Evolutionary conservation across 495 filamentous ascomycete species (phyloP).

Genomic region (Penicillium paradoxum): DNA sequence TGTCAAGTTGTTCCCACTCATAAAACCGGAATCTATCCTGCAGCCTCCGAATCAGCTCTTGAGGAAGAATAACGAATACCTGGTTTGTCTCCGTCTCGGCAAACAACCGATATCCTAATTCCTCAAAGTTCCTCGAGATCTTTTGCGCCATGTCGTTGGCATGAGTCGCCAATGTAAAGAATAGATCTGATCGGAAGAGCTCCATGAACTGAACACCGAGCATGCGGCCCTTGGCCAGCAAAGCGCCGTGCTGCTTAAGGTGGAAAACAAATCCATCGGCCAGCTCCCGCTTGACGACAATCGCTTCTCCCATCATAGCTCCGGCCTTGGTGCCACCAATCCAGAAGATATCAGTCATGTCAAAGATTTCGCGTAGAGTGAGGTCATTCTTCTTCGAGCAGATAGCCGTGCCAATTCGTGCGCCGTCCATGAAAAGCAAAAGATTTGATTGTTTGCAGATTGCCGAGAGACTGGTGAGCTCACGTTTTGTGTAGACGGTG

Average conservation of each 20-base stretch:
- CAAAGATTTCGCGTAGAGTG: slow-evolving; percentile 34
- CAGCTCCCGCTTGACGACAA: slow-evolving; percentile 33
- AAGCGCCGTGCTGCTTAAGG: slow-evolving; percentile 41
- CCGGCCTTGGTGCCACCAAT: slow-evolving; percentile 44
- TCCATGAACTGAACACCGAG: slow-evolving; percentile 43
- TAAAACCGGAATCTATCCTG: slow-evolving; percentile 33
- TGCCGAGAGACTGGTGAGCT: slow-evolving; percentile 29
- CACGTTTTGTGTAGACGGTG: slow-evolving; percentile 36
- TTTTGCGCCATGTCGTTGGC: slow-evolving; percentile 38
- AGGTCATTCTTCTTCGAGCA: slow-evolving; percentile 30
- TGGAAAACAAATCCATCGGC: slow-evolving; percentile 41
- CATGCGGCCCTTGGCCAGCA: slow-evolving; percentile 41
- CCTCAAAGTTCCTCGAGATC: slow-evolving; percentile 28
- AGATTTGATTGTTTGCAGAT: slow-evolving; percentile 31
- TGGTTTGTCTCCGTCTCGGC: slow-evolving; percentile 37
- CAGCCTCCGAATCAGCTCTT: slow-evolving; percentile 18
- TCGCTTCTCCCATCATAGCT: slow-evolving; percentile 40
- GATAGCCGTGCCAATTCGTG: slow-evolving; percentile 37
- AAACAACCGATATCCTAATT: slow-evolving; percentile 25
- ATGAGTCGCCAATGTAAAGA: slow-evolving; percentile 36
- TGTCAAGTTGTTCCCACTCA: slow-evolving; percentile 30
- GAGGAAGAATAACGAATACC: slow-evolving; percentile 30
- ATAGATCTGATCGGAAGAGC: slow-evolving; percentile 36
- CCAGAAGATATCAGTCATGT: slow-evolving; percentile 42
- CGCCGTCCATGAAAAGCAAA: slow-evolving; percentile 40